Base-by-base conservation (phyloP, 805 yeast species). In the Jamesozyma spencerorum region DNA sequence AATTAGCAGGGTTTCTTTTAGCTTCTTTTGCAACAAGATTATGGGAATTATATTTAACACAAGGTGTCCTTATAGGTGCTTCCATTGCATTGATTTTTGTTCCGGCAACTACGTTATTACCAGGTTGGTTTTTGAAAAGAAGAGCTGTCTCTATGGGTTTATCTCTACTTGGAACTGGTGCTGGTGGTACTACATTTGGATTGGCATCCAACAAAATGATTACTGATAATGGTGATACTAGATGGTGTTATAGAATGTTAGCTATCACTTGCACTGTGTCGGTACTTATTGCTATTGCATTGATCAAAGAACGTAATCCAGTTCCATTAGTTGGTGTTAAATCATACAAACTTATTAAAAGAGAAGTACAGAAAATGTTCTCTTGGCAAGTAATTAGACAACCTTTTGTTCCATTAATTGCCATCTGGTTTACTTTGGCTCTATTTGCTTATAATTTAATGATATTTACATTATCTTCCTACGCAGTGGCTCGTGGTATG, bases 11-110 rank as follows among this genome's bases (percentile, higher is more conserved):
- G 0, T 66, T 72, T 29, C 44, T 82, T 40, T 49, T 81, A 47
- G 86, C 88, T 1, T 72, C 81, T 5, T 79, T 70, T 50, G 58
- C 82, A 1, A 71, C 68, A 2, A 64, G 68, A 30, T 52, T 77
- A 17, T 81, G 88, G 87, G 79, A 83, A 46, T 53, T 83, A 12
- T 79, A 71, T 50, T 56, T 79, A 31, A 74, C 85, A 5, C 88
- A 82, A 58, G 88, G 90, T 22, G 64, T 80, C 2, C 44, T 82
- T 33, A 71, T 70, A 39, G 82, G 86, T 26, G 52, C 72, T 26
- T 55, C 66, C 0, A 65, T 66, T 28, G 76, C 85, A 0, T 54
- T 76, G 13, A 64, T 77, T 28, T 72, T 75, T 39, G 67, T 77
- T 3, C 81, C 90, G 1, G 77, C 75, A 4, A 62, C 77, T 17